A percentile compares a stretch with the other conserved stretches of the same genome.
These are phyloP conservation scores for Ustilago lituana DNA, from an alignment of 1,284 basidiomycete species.

Conservation along the genomic window DNA sequence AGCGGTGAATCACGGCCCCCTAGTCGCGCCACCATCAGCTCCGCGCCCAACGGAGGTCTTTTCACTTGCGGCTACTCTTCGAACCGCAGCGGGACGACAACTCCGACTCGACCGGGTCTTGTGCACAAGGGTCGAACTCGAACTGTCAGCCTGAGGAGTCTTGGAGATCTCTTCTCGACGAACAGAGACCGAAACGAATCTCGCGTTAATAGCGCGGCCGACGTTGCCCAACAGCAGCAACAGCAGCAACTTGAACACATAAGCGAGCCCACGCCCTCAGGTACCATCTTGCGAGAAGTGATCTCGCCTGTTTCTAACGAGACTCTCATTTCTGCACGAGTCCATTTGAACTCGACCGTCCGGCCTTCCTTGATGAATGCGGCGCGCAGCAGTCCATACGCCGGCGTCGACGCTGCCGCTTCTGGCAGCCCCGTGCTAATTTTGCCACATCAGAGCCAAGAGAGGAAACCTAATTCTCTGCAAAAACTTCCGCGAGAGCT, in stretches of 20 bases:
- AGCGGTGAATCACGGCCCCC: conserved; percentile 29
- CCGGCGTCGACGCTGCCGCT: conserved; percentile 26
- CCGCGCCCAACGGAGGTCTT: conserved; percentile 37
- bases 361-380: conserved; percentile 35
- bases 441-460: conserved; percentile 15
- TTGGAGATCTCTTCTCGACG: conserved; percentile 24
- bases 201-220: not conserved
- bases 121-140: conserved; percentile 21
- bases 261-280: not conserved
- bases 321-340: conserved; percentile 42
- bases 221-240: conserved; percentile 5
- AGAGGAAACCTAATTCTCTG: conserved; percentile 19
- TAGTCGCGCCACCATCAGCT: conserved; percentile 25
- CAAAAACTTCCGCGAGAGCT: conserved; percentile 41
- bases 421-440: conserved; percentile 19
- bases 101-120: conserved; percentile 19
- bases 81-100: conserved; percentile 29
- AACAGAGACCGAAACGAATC: conserved; percentile 24
- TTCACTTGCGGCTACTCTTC: conserved; percentile 41
- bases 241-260: not conserved
- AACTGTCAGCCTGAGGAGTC: conserved; percentile 27
- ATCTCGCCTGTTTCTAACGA: conserved; percentile 32
- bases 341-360: conserved; percentile 4
- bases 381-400: conserved; percentile 29
- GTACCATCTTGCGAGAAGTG: conserved; percentile 18